Base-by-base conservation (phyloP, 2,329 filamentous ascomycete genomes). In the Colletotrichum camelliae region DNA sequence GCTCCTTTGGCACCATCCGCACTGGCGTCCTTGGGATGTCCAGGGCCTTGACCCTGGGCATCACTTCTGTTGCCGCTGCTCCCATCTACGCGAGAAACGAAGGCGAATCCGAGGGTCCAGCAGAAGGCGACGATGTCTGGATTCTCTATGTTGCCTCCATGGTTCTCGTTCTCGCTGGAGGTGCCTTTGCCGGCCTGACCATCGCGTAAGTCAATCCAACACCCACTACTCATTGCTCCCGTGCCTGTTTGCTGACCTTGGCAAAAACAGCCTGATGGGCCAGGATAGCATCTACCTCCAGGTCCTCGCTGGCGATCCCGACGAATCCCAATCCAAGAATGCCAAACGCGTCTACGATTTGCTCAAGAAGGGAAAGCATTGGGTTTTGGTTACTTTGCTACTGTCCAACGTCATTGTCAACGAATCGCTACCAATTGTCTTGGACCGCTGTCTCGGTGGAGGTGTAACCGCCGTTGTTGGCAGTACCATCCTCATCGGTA, bases 381-480 rank as follows among this genome's bases (percentile, higher is more conserved):
- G 97, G 97, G 96, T 99, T 24, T 88, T 99, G 73, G 97, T 99
- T 70, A 98, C 97, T 4, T 87, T 99, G 31, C 90, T 99, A 9
- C 88, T 99, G 72, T 96, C 96, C 84, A 99, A 99, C 84, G 97
- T 99, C 82, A 97, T 99, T 81, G 98, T 97, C 79, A 98, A 99
- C 84, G 97, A 98, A 86, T 97, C 96, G 4, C 89, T 98, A 16
- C 97, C 97, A 33, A 98, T 99, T 77, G 95, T 99, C 13, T 91
- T 99, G 67, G 97, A 99, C 85, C 91, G 97, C 72, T 98, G 96
- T 72, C 91, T 99, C 21, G 97, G 97, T 35, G 97, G 97, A 79
- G 97, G 97, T 78, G 96, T 97, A 88, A 96, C 96, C 77, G 97
- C 97, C 77, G 95, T 98, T 27, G 90, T 98, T 68, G 96, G 96